Evolutionary conservation across 768 basidiomycete genomes (phyloP).

Genomic region (Leccinellum albellum): DNA sequence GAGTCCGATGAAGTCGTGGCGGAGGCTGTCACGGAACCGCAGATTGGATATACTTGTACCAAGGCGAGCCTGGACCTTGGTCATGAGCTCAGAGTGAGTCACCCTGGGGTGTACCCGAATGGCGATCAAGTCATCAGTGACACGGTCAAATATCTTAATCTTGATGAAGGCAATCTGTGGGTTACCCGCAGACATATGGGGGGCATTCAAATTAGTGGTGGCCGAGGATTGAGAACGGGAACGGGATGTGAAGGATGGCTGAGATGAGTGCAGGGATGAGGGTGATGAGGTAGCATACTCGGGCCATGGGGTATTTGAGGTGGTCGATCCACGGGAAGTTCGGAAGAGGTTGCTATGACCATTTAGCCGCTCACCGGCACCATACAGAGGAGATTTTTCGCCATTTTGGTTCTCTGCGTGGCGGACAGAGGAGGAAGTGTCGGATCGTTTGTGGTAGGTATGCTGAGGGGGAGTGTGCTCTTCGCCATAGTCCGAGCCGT

Average conservation of each 20-base stretch:
- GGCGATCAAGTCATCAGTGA: slow-evolving; percentile 92
- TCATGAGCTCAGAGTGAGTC: slow-evolving; percentile 80
- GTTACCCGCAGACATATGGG: slow-evolving; percentile 73
- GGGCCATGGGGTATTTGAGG: slow-evolving; percentile 26
- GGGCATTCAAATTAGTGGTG: slow-evolving; percentile 50
- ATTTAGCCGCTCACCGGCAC: slow-evolving; percentile 24
- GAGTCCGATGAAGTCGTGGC: slow-evolving; percentile 61
- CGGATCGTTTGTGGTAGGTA: slow-evolving; percentile 43
- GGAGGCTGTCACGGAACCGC: slow-evolving; percentile 71
- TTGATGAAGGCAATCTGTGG: slow-evolving; percentile 89
- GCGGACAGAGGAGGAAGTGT: slow-evolving; percentile 42
- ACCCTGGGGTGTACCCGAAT: slow-evolving; percentile 95
- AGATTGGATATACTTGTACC: slow-evolving; percentile 69
- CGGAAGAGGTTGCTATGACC: slow-evolving; percentile 18
- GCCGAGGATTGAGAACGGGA: slow-evolving; percentile 58
- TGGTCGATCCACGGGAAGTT: slow-evolving; percentile 30
- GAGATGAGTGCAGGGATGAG: slow-evolving; percentile 47
- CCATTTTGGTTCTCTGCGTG: slow-evolving; percentile 30
- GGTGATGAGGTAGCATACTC: slow-evolving; percentile 39
- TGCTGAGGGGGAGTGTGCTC: slow-evolving; percentile 34
- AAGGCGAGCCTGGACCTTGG: slow-evolving; percentile 85
- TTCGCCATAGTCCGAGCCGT: slow-evolving; percentile 66
- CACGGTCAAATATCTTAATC: slow-evolving; percentile 95
- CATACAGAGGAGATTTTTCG: slow-evolving; percentile 30
- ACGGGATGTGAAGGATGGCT: slow-evolving; percentile 50